Percentiles rank a stretch among this genome's conserved stretches.
Conservation (phyloP, 257 asterid genomes). For the Rubia yunnanensis region DNA sequence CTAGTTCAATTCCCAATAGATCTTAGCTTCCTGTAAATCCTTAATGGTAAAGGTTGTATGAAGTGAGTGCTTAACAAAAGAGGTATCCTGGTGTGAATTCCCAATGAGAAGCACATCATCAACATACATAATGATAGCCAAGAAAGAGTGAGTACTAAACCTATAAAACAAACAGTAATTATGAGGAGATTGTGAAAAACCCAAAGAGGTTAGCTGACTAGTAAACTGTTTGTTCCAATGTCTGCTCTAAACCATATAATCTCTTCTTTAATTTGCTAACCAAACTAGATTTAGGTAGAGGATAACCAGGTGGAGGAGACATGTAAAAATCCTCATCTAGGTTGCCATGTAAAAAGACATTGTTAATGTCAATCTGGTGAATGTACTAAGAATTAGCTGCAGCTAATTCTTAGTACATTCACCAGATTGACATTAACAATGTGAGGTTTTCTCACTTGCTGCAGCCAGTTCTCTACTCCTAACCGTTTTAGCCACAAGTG, state of each 20-base stretch:
- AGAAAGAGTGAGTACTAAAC: too few relatives aligned
- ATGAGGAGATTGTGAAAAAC: not conserved
- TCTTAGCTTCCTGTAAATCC: not conserved
- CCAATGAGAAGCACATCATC: not conserved
- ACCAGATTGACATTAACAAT: too few relatives aligned
- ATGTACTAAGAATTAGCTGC: not conserved
- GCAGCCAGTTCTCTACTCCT: too few relatives aligned
- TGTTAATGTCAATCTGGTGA: not conserved
- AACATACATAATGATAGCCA: not conserved
- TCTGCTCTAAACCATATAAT: not conserved
- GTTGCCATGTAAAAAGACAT: conserved; percentile 1
- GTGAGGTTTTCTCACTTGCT: too few relatives aligned
- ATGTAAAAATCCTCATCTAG: not conserved
- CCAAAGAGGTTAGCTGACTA: not conserved
- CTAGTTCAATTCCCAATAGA: not conserved
- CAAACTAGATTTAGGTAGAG: not conserved
- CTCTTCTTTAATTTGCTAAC: not conserved
- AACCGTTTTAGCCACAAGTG: not conserved
- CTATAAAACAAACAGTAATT: not conserved
- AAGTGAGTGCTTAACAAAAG: not conserved
- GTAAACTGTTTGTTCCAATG: not conserved
- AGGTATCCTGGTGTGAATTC: too few relatives aligned
- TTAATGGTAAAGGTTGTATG: too few relatives aligned
- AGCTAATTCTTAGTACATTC: not conserved
- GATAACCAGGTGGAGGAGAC: not conserved